A percentile compares a stretch with the other conserved stretches of the same genome.
These are phyloP conservation scores for Paramarasmius palmivorus DNA, from an alignment of 1,284 basidiomycete species.

Conservation along the genomic window DNA sequence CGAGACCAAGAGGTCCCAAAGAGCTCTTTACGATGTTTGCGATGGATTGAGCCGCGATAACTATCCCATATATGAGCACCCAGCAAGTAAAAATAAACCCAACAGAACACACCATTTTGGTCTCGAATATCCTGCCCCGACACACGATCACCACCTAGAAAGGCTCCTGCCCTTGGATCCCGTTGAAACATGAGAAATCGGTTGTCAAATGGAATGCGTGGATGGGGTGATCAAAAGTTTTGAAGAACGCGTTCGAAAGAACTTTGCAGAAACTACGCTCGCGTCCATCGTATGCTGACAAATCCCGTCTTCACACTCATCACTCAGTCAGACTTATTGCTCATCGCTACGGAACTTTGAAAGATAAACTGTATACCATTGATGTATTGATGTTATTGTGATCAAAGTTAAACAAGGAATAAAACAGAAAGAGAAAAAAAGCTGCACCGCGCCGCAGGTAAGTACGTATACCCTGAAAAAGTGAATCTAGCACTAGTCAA, in stretches of 20 bases:
- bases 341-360: no score
- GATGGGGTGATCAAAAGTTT: conserved; percentile 18
- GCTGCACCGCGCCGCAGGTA: no score
- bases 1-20: conserved; percentile 91
- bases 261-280: background rate
- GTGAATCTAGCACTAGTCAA: background rate
- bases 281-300: no score
- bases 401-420: no score
- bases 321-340: no score
- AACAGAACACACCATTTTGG: conserved; percentile 80
- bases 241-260: background rate
- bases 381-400: no score
- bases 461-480: background rate
- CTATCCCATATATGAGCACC: conserved; percentile 32
- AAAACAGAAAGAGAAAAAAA: no score
- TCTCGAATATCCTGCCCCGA: conserved; percentile 96
- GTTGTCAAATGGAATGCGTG: conserved; percentile 3
- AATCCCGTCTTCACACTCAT: no score
- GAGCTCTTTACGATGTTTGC: conserved; percentile 98
- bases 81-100: background rate
- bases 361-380: no score
- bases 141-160: conserved; percentile 92
- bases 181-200: conserved; percentile 72
- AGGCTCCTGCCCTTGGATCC: conserved; percentile 84
- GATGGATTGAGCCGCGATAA: conserved; percentile 94